phyloP scores from a whole-genome alignment of 2,329 filamentous ascomycete genomes.

The Colletotrichum lentis region DNA sequence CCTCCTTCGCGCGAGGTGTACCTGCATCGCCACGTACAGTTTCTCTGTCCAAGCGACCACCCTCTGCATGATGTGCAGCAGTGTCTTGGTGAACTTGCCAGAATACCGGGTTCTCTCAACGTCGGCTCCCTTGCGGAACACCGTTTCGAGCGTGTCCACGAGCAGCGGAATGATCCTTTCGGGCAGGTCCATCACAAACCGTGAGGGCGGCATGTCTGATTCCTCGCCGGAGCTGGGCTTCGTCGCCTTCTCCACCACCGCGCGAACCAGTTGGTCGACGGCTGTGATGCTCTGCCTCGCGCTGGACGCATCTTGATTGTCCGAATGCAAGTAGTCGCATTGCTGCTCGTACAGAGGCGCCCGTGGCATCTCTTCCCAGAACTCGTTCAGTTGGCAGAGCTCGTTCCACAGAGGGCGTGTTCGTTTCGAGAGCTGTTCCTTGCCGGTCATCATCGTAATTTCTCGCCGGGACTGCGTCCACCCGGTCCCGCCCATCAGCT shows the following conservation, averaged over 20 bases:
- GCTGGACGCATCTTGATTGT: neutral
- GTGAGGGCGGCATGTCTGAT: conserved; percentile 12
- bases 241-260: neutral
- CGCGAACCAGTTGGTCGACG: conserved; percentile 12
- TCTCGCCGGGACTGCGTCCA: neutral
- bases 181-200: conserved; percentile 5
- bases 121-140: conserved; percentile 20
- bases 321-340: conserved; percentile 22
- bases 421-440: conserved; percentile 1
- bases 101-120: neutral
- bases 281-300: neutral
- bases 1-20: conserved; percentile 1
- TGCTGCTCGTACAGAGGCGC: conserved; percentile 19
- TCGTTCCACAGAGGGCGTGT: conserved; percentile 21
- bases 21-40: conserved; percentile 20
- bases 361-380: conserved; percentile 21
- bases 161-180: conserved; percentile 24
- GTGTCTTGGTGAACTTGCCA: conserved; percentile 23
- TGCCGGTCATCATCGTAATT: neutral
- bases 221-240: conserved; percentile 1
- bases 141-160: conserved; percentile 6
- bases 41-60: conserved; percentile 18
- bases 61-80: conserved; percentile 31
- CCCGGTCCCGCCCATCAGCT: conserved; percentile 21
- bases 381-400: neutral